These are phyloP conservation scores for Aspergillus versicolor DNA, from an alignment of 2,329 filamentous ascomycete genomes.

Conservation along the genomic window DNA sequence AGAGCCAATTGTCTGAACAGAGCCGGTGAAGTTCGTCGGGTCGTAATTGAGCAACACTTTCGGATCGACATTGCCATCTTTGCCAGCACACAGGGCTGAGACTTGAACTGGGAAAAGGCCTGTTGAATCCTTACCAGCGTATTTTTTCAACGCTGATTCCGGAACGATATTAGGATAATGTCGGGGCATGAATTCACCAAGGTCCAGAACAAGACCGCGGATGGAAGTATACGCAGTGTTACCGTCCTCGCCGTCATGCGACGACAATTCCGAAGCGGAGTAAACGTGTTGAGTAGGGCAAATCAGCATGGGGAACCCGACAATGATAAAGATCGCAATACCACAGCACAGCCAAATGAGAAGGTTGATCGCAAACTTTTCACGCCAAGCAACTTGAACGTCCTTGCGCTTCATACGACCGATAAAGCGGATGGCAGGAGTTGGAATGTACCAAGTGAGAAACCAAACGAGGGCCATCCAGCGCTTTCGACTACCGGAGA, in stretches of 20 bases:
- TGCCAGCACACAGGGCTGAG: conserved; percentile 82
- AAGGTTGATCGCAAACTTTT: conserved; percentile 97
- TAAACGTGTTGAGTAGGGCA: conserved; percentile 91
- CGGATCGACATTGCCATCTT: conserved; percentile 62
- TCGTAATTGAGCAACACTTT: conserved; percentile 84
- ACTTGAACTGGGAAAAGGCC: conserved; percentile 91
- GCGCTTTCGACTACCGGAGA: conserved; percentile 78
- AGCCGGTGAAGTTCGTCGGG: conserved; percentile 70
- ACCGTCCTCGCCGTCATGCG: conserved; percentile 69
- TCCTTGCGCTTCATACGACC: conserved; percentile 91
- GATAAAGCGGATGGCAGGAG: conserved; percentile 72
- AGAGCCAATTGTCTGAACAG: conserved; percentile 62
- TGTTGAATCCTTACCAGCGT: conserved; percentile 85
- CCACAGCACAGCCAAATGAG: conserved; percentile 88
- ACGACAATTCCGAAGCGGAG: conserved; percentile 71
- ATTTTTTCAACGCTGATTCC: conserved; percentile 66
- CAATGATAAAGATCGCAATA: conserved; percentile 81
- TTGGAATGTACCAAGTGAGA: conserved; percentile 84
- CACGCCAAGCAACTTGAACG: conserved; percentile 88
- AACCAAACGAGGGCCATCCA: conserved; percentile 84
- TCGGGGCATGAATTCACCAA: conserved; percentile 67
- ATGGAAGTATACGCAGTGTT: conserved; percentile 71
- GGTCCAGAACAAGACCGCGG: conserved; percentile 84
- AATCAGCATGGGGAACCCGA: conserved; percentile 81
- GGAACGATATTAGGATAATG: conserved; percentile 75